These are phyloP conservation scores for Trichocomaceae sp. DNA, from an alignment of 2,329 filamentous ascomycete species.

Conservation along the genomic window DNA sequence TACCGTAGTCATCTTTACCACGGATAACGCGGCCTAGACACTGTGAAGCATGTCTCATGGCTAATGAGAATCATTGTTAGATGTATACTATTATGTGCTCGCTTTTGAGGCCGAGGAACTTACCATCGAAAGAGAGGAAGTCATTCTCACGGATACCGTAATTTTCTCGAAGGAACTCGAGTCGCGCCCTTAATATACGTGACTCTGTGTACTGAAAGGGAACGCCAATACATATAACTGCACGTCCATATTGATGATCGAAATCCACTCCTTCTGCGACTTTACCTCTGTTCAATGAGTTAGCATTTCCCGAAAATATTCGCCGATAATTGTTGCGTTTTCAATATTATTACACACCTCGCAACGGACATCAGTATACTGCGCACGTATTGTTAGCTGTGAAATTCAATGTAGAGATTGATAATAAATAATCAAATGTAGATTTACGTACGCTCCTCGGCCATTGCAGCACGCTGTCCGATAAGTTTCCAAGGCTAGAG, in stretches of 20 bases:
- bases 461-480: slow-evolving; percentile 97
- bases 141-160: slow-evolving; percentile 97
- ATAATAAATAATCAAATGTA: no score
- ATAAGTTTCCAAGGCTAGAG: slow-evolving; percentile 90
- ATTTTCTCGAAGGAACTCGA: slow-evolving; percentile 94
- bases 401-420: not conserved
- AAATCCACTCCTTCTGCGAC: slow-evolving; percentile 99
- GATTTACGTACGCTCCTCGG: slow-evolving; percentile 57
- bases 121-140: slow-evolving; percentile 82
- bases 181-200: slow-evolving; percentile 85
- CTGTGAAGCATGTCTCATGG: slow-evolving; percentile 97
- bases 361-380: slow-evolving; percentile 14
- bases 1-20: slow-evolving; percentile 98
- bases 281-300: slow-evolving; percentile 60
- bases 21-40: slow-evolving; percentile 89
- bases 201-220: slow-evolving; percentile 99
- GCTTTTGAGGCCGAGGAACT: not conserved
- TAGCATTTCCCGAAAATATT: not conserved
- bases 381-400: not conserved
- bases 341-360: slow-evolving; percentile 4
- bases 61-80: slow-evolving; percentile 28
- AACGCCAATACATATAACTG: slow-evolving; percentile 91
- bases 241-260: slow-evolving; percentile 94
- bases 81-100: not conserved
- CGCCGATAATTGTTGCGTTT: not conserved